These are phyloP conservation scores for Mucor irregularis DNA, from an alignment of 371 early-diverging fungal genomes.

Conservation along the genomic window DNA sequence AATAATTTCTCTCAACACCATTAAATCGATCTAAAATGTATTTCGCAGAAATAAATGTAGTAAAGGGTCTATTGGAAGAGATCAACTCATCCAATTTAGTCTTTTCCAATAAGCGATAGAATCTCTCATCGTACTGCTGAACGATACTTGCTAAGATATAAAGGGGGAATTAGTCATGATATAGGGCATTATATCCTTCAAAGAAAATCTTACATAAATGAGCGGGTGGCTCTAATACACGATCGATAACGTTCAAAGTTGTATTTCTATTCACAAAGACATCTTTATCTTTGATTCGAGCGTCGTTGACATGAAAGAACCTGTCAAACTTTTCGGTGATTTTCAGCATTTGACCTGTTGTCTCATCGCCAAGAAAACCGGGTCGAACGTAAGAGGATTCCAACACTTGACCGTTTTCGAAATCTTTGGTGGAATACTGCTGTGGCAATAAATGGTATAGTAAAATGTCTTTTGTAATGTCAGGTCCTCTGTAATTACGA, in stretches of 20 bases:
- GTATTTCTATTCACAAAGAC: slow-evolving; percentile 32
- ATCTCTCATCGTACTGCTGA: slow-evolving; percentile 20
- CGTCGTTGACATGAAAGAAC: slow-evolving; percentile 14
- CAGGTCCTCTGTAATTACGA: slow-evolving; percentile 14
- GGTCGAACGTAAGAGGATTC: slow-evolving; percentile 43
- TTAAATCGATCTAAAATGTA: slow-evolving; percentile 38
- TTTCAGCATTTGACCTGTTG: slow-evolving; percentile 40
- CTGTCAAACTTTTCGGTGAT: slow-evolving; percentile 34
- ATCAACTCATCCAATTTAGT: slow-evolving; percentile 12
- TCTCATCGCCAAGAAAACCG: slow-evolving; percentile 34
- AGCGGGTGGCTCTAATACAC: slow-evolving; percentile 21
- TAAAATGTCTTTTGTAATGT: slow-evolving; percentile 31
- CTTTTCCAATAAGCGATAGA: slow-evolving; percentile 32
- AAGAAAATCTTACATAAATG: slow-evolving; percentile 15
- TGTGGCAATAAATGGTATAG: slow-evolving; percentile 48
- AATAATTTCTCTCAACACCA: slow-evolving; percentile 38
- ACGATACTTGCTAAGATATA: slow-evolving; percentile 31
- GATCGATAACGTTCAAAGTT: slow-evolving; percentile 22
- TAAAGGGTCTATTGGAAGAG: slow-evolving; percentile 39
- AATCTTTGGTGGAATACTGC: slow-evolving; percentile 12
- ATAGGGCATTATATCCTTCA: background rate
- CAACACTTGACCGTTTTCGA: slow-evolving; percentile 42
- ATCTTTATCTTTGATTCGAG: slow-evolving; percentile 26
- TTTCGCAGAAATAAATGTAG: slow-evolving; percentile 40
- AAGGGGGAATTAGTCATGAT: background rate